phyloP scores from a whole-genome alignment of 75 land plant genomes.

The Pinus albicaulis region DNA sequence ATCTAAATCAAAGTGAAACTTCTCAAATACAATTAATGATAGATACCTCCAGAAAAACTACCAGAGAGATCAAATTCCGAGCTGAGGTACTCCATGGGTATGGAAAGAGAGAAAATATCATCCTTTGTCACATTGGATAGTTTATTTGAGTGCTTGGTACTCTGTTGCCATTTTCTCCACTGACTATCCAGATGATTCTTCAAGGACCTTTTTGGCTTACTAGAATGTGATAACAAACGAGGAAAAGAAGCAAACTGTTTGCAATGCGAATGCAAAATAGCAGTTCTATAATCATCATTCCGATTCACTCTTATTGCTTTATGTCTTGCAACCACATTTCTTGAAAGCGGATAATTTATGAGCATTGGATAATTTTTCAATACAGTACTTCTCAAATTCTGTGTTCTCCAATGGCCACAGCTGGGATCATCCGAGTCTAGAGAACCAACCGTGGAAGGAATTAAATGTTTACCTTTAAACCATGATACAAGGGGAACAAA shows the following conservation, averaged over 20 bases:
- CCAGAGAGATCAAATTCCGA: not conserved
- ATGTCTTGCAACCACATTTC: not conserved
- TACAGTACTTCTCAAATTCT: not conserved
- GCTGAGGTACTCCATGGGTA: conserved; percentile 8
- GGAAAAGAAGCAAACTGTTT: not conserved
- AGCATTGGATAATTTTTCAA: not conserved
- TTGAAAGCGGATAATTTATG: not conserved
- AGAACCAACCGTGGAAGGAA: not conserved
- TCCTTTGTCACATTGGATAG: not conserved
- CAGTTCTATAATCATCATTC: not conserved
- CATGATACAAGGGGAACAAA: conserved; percentile 3
- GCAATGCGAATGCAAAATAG: not conserved
- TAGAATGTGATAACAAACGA: not conserved
- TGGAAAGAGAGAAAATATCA: conserved; percentile 9
- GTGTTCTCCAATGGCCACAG: not conserved
- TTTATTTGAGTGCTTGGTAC: not conserved
- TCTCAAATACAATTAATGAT: not conserved
- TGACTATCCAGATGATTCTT: not conserved
- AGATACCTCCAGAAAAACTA: not conserved
- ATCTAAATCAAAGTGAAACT: not conserved
- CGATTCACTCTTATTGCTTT: not conserved
- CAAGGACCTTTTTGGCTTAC: not conserved
- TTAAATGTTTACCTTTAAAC: conserved; percentile 1
- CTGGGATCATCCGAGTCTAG: not conserved
- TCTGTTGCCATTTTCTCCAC: not conserved